A percentile compares a stretch with the other conserved stretches of the same genome.
These are phyloP conservation scores for Penicillium fuscoglaucum DNA, from an alignment of 2,329 filamentous ascomycete genomes.

Conservation along the genomic window DNA sequence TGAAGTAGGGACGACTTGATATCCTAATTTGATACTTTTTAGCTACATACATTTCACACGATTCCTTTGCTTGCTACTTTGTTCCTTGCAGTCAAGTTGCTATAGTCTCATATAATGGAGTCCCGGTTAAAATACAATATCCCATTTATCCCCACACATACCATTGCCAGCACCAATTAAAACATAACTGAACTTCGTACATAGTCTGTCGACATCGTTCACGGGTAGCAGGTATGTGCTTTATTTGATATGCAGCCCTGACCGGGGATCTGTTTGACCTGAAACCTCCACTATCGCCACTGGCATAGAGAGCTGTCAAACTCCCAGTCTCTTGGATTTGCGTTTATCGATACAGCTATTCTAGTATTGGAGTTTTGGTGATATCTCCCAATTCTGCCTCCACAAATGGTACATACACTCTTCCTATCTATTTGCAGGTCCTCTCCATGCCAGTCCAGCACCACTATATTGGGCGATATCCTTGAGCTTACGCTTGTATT, in stretches of 20 bases:
- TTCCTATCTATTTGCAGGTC: background rate
- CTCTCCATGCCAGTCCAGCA: background rate
- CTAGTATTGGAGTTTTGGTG: background rate
- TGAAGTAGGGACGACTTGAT: conserved; percentile 45
- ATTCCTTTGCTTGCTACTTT: background rate
- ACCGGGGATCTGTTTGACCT: background rate
- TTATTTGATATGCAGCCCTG: background rate
- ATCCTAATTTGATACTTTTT: background rate
- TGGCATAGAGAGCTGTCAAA: background rate
- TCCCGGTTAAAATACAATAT: background rate
- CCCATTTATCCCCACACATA: background rate
- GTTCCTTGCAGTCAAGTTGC: background rate
- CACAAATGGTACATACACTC: background rate
- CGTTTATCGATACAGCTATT: background rate
- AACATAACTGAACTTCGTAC: too few relatives aligned
- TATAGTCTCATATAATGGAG: background rate
- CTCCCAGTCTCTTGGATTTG: background rate
- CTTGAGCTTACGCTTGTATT: background rate
- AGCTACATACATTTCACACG: background rate
- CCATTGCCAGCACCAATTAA: background rate
- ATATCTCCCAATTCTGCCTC: background rate
- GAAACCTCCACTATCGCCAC: background rate
- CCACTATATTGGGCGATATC: background rate
- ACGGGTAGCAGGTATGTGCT: background rate
- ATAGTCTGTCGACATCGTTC: too few relatives aligned